Percentiles rank a stretch among this genome's conserved stretches.
Evolutionary conservation across 257 asterid genomes (phyloP).

Genomic region (Cynanchum wilfordii): DNA sequence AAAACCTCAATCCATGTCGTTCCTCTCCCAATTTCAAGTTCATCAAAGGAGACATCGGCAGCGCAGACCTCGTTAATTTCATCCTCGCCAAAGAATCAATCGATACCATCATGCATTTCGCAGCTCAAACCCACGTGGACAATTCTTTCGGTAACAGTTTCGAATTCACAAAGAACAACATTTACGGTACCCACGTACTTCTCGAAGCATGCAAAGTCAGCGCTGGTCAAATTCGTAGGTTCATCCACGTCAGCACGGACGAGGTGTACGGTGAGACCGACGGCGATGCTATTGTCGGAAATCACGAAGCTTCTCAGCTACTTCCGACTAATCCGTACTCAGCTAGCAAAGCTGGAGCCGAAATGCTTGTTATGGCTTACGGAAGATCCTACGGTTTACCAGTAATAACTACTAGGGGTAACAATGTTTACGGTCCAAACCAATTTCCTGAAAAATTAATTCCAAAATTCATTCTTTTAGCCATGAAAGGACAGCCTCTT

Average conservation of each 20-base stretch:
- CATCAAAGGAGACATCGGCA: constrained; percentile 58
- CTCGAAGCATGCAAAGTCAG: constrained; percentile 66
- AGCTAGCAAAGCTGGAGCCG: constrained; percentile 70
- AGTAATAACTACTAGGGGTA: constrained; percentile 62
- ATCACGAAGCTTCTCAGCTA: constrained; percentile 65
- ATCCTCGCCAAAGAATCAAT: constrained; percentile 56
- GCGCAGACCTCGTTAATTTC: constrained; percentile 65
- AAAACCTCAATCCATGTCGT: constrained; percentile 45
- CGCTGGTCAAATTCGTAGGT: constrained; percentile 49
- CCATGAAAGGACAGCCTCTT: constrained; percentile 57
- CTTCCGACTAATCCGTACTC: constrained; percentile 67
- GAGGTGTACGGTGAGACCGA: constrained; percentile 74
- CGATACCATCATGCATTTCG: constrained; percentile 72
- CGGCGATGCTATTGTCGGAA: constrained; percentile 65
- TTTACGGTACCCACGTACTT: constrained; percentile 67
- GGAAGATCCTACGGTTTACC: constrained; percentile 67
- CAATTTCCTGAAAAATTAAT: constrained; percentile 72
- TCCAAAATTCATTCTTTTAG: constrained; percentile 63
- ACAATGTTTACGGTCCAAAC: constrained; percentile 68
- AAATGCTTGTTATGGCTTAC: constrained; percentile 77
- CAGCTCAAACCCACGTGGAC: constrained; percentile 72
- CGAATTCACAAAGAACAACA: constrained; percentile 69
- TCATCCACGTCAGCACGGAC: constrained; percentile 67
- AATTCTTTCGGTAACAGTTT: constrained; percentile 70
- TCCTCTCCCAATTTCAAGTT: constrained; percentile 62